These are phyloP conservation scores for Candida chilensis DNA, from an alignment of 805 yeast genomes.

Conservation along the genomic window DNA sequence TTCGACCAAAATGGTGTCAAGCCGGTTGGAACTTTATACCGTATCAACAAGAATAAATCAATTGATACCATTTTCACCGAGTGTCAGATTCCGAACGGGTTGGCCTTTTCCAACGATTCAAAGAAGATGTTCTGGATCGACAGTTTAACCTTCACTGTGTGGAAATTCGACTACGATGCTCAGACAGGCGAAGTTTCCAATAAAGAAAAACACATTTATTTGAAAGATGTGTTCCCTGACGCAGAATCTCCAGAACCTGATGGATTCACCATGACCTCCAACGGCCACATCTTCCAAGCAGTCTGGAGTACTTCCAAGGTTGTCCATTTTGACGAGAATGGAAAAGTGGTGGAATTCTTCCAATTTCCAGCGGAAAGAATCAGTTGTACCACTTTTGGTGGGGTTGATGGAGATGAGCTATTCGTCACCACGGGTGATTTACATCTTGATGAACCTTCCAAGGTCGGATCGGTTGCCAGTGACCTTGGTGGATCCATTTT, in stretches of 20 bases:
- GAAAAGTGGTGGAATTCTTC: constrained; percentile 41
- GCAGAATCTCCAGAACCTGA: constrained; percentile 60
- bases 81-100: constrained; percentile 27
- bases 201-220: constrained; percentile 13
- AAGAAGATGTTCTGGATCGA: constrained; percentile 25
- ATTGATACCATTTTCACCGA: constrained; percentile 2
- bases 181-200: not conserved
- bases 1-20: constrained; percentile 24
- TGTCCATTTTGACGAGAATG: constrained; percentile 39
- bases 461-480: constrained; percentile 13
- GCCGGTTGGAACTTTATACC: constrained; percentile 49
- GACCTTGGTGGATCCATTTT: constrained; percentile 59
- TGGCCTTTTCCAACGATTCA: constrained; percentile 20
- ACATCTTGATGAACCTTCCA: constrained; percentile 28
- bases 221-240: constrained; percentile 11
- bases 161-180: constrained; percentile 1
- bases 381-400: constrained; percentile 67
- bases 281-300: constrained; percentile 53
- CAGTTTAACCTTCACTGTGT: constrained; percentile 19
- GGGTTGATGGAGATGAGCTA: constrained; percentile 43
- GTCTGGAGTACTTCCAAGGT: constrained; percentile 56
- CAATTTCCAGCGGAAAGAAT: constrained; percentile 51
- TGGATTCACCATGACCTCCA: constrained; percentile 56
- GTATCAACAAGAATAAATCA: constrained; percentile 9
- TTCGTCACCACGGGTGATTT: constrained; percentile 62